phyloP scores from a whole-genome alignment of 2,329 filamentous ascomycete species.

The Claviceps sp. region DNA sequence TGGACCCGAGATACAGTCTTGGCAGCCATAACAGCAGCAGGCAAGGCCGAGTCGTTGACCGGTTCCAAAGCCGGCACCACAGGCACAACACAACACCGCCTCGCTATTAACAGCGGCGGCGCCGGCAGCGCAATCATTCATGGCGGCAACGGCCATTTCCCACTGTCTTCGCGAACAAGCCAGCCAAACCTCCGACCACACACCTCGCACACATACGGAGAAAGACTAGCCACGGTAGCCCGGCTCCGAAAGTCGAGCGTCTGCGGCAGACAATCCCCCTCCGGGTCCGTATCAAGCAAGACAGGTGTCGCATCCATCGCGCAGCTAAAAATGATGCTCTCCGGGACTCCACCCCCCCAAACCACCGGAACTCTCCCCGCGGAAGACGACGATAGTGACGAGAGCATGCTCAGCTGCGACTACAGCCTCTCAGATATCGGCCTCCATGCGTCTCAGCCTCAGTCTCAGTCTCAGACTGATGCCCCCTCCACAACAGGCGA shows the following conservation, averaged over 20 bases:
- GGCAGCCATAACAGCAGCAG: constrained; percentile 51
- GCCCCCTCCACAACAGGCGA: constrained; percentile 15
- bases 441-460: constrained; percentile 38
- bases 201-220: constrained; percentile 27
- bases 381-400: constrained; percentile 41
- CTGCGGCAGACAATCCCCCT: constrained; percentile 36
- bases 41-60: constrained; percentile 60
- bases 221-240: constrained; percentile 20
- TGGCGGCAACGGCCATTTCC: constrained; percentile 24
- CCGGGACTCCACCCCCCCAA: constrained; percentile 32
- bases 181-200: constrained; percentile 36
- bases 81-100: constrained; percentile 36
- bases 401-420: constrained; percentile 61
- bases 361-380: constrained; percentile 20
- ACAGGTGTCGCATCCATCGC: constrained; percentile 47
- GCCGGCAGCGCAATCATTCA: constrained; percentile 19
- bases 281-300: constrained; percentile 28
- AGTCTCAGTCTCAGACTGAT: constrained; percentile 8
- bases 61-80: constrained; percentile 58
- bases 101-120: constrained; percentile 36
- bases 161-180: constrained; percentile 34
- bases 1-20: constrained; percentile 71
- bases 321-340: constrained; percentile 48
- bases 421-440: constrained; percentile 53
- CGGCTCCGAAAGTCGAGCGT: constrained; percentile 41